Conservation (phyloP, 2,329 filamentous ascomycete species). For the Anthostomella pinea region DNA sequence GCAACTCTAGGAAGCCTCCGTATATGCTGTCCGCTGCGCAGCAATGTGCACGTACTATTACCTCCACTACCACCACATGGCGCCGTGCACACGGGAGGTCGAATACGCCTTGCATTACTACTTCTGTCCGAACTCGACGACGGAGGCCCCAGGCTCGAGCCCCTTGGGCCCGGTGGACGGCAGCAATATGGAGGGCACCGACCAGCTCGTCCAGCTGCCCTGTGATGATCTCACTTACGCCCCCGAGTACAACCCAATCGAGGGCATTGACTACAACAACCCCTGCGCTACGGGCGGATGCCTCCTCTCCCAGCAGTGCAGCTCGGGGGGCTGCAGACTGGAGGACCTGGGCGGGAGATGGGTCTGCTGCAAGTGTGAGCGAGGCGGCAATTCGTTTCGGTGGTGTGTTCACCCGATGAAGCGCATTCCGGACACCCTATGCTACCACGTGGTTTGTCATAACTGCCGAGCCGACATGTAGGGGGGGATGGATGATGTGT, state of each 20-base stretch:
- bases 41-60: conserved; percentile 51
- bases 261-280: conserved; percentile 31
- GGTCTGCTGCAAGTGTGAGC: conserved; percentile 48
- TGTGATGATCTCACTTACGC: conserved; percentile 32
- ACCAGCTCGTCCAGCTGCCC: conserved; percentile 22
- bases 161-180: conserved; percentile 10
- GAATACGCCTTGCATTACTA: conserved; percentile 42
- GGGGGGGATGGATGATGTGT: not conserved
- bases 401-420: conserved; percentile 46
- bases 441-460: conserved; percentile 50
- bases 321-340: conserved; percentile 46
- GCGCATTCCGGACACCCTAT: conserved; percentile 48
- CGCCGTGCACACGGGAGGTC: conserved; percentile 40
- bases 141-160: conserved; percentile 28
- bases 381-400: conserved; percentile 43
- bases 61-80: conserved; percentile 49
- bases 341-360: conserved; percentile 47
- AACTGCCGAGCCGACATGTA: conserved; percentile 37
- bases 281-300: conserved; percentile 46
- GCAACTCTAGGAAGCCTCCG: too few species aligned
- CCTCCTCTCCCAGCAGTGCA: conserved; percentile 44
- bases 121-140: conserved; percentile 39
- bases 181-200: not conserved
- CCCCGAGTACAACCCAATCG: conserved; percentile 25
- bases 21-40: not conserved